Evolutionary conservation across 441 rosid genomes (phyloP).

Genomic region (Theobroma grandiflorum): DNA sequence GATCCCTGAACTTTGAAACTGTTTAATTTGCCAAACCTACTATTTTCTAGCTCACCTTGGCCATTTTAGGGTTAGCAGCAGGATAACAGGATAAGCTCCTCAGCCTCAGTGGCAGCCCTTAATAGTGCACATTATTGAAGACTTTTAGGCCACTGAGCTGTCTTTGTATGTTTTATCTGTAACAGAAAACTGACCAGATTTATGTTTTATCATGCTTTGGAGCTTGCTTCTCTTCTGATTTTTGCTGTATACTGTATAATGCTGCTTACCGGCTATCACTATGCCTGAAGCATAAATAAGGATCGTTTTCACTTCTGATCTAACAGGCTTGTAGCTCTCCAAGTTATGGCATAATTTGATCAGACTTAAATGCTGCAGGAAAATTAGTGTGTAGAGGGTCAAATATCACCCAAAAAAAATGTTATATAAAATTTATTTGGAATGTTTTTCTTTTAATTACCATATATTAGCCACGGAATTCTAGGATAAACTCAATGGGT

Average conservation of each 20-base stretch:
- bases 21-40: neutral
- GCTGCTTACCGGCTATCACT: too few relatives aligned
- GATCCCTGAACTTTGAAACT: neutral
- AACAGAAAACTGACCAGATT: neutral
- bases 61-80: neutral
- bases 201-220: neutral
- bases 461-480: neutral
- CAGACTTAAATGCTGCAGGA: neutral
- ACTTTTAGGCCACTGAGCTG: slow-evolving; percentile 13
- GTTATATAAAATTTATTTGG: too few relatives aligned
- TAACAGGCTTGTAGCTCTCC: neutral
- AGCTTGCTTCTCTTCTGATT: neutral
- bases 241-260: neutral
- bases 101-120: neutral
- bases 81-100: neutral
- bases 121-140: neutral
- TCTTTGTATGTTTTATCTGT: neutral
- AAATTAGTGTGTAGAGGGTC: neutral
- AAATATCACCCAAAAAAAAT: too few relatives aligned
- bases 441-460: too few relatives aligned
- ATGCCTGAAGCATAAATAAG: neutral
- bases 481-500: too few relatives aligned
- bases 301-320: neutral
- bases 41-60: neutral
- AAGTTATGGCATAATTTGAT: neutral